A percentile compares a stretch with the other conserved stretches of the same genome.
phyloP scores from a whole-genome alignment of 768 basidiomycete genomes.

The Lactifluus pinguis region DNA sequence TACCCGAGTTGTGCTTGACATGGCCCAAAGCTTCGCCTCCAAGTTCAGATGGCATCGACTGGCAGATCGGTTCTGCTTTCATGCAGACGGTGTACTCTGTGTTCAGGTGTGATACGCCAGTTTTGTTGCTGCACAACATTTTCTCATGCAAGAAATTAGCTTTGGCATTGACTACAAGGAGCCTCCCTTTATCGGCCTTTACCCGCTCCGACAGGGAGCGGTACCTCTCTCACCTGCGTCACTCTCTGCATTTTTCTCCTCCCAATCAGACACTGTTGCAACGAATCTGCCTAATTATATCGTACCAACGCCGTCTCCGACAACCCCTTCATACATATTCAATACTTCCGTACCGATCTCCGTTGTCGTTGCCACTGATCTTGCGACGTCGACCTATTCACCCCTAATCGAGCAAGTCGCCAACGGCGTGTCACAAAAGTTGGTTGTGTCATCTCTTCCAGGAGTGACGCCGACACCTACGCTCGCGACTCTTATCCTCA shows the following conservation, averaged over 20 bases:
- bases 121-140: not conserved
- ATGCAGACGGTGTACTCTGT: slow-evolving; percentile 70
- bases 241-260: slow-evolving; percentile 47
- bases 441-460: slow-evolving; percentile 49
- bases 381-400: slow-evolving; percentile 64
- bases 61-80: slow-evolving; percentile 70
- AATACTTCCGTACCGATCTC: slow-evolving; percentile 48
- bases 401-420: slow-evolving; percentile 34
- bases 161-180: slow-evolving; percentile 69
- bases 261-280: slow-evolving; percentile 50
- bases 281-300: slow-evolving; percentile 68
- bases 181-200: slow-evolving; percentile 71
- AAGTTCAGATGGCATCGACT: slow-evolving; percentile 67
- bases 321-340: slow-evolving; percentile 56
- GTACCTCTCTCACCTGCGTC: slow-evolving; percentile 31
- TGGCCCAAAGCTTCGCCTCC: slow-evolving; percentile 67
- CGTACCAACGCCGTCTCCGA: slow-evolving; percentile 53
- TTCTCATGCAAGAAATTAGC: slow-evolving; percentile 28
- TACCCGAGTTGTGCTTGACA: slow-evolving; percentile 59
- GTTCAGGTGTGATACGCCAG: slow-evolving; percentile 44
- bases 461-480: slow-evolving; percentile 42
- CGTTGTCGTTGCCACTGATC: slow-evolving; percentile 44
- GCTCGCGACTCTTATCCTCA: slow-evolving; percentile 46
- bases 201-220: slow-evolving; percentile 35
- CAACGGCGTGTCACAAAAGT: slow-evolving; percentile 22